Percentiles rank a stretch among this genome's conserved stretches.
Evolutionary conservation across 2,329 filamentous ascomycete genomes (phyloP).

Genomic region (Ceratocystis lukuohia): DNA sequence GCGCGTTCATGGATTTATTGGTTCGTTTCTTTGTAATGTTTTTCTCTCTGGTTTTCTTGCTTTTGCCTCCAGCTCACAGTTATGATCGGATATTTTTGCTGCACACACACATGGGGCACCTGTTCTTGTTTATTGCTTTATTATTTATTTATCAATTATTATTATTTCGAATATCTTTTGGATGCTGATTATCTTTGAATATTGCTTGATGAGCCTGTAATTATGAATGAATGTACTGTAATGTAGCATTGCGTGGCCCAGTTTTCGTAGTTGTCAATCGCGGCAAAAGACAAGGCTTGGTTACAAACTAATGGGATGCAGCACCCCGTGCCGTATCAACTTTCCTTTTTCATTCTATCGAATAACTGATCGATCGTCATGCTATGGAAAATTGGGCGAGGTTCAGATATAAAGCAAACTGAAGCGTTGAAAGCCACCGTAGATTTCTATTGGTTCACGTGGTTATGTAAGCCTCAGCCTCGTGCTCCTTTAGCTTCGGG

Average conservation of each 20-base stretch:
- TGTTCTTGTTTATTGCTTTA: not conserved
- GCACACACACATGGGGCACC: not conserved
- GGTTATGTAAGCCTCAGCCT: too few species aligned
- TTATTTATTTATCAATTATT: not conserved
- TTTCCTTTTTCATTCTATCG: too few species aligned
- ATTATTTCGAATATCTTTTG: not conserved
- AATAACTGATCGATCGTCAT: too few species aligned
- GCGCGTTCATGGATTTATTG: slow-evolving; percentile 2
- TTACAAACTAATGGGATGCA: not conserved
- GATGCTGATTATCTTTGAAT: too few species aligned
- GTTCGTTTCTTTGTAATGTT: slow-evolving; percentile 3
- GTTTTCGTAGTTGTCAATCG: too few species aligned
- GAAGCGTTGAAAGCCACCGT: too few species aligned
- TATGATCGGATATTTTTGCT: not conserved
- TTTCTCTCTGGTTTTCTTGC: not conserved
- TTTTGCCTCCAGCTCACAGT: not conserved
- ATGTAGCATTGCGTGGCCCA: too few species aligned
- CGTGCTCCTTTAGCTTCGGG: too few species aligned
- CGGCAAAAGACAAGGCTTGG: not conserved
- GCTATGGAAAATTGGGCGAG: too few species aligned
- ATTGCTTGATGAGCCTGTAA: not conserved
- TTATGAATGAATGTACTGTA: not conserved
- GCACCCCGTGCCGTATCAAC: not conserved
- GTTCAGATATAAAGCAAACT: too few species aligned
- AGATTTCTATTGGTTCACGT: too few species aligned